phyloP scores from a whole-genome alignment of 768 basidiomycete species.

The Boletus rufocinnamomeus region DNA sequence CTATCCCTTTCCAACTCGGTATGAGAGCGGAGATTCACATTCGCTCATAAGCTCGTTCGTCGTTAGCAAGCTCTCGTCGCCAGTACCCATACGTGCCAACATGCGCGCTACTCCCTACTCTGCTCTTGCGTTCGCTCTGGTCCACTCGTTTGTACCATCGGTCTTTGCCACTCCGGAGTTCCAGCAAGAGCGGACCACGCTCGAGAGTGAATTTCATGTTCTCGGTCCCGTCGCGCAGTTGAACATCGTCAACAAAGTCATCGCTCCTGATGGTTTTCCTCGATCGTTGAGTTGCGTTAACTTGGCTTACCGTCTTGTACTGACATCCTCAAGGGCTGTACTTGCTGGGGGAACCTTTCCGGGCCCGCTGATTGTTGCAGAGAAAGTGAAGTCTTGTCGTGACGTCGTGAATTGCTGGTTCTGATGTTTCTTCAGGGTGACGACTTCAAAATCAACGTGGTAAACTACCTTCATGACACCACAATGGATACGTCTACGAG shows the following conservation, averaged over 20 bases:
- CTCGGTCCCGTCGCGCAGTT: slow-evolving; percentile 33
- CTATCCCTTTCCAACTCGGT: background rate
- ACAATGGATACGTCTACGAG: slow-evolving; percentile 53
- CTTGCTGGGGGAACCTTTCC: slow-evolving; percentile 46
- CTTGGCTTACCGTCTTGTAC: background rate
- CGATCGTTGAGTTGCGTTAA: slow-evolving; percentile 35
- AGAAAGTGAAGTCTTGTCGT: slow-evolving; percentile 31
- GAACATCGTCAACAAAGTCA: slow-evolving; percentile 41
- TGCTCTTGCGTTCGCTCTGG: slow-evolving; percentile 3
- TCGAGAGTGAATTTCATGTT: slow-evolving; percentile 1
- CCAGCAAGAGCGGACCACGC: background rate
- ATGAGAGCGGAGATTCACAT: background rate
- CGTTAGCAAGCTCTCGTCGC: background rate
- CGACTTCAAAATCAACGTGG: slow-evolving; percentile 44
- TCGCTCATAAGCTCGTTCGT: slow-evolving; percentile 1
- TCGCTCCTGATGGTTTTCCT: slow-evolving; percentile 51
- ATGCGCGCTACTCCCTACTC: background rate
- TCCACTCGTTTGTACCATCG: background rate
- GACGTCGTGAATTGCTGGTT: background rate
- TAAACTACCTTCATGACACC: slow-evolving; percentile 45
- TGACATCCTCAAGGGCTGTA: slow-evolving; percentile 36
- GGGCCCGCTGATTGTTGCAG: slow-evolving; percentile 44
- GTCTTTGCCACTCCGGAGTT: background rate
- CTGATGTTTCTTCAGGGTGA: slow-evolving; percentile 35
- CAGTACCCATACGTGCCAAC: background rate